Evolutionary conservation across 2,329 filamentous ascomycete species (phyloP), one percentile per base, ranked within the genome.

Genomic region (Neoarthrinium moseri): DNA sequence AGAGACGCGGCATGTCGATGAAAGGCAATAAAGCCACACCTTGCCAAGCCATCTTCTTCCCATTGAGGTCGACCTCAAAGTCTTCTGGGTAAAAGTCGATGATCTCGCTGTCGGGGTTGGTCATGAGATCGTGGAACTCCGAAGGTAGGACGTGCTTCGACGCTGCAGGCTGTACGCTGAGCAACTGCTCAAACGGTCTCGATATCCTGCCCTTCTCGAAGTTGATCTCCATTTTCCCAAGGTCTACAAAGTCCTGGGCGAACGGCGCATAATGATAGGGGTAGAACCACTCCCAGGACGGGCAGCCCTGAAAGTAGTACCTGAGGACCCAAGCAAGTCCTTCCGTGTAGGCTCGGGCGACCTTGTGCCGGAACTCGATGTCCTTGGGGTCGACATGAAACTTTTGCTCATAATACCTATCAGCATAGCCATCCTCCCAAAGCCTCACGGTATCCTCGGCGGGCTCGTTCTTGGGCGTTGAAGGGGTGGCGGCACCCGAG

Each of bases 241-340:
- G 76, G 46, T 91, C 85, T 48, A 87, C 85, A 65, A 99, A 99
- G 66, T 99, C 94, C 43, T 91, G 88, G 3, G 94, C 94, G 63
- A 99, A 99, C 4, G 95, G 94, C 2, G 94, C 95, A 63, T 99
- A 99, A 64, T 99, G 94, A 61, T 97, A 95, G 1, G 94, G 94
- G 62, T 96, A 99, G 65, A 94, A 99, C 94, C 94, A 99, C 43
- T 92, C 95, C 94, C 95, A 99, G 0, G 91, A 96, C 18, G 94
- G 91, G 59, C 94, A 99, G 21, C 94, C 94, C 67, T 99, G 94
- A 67, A 96, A 96, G 66, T 99, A 99, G 69, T 99, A 99, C 27
- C 91, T 76, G 41, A 99, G 73, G 30, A 99, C 94, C 94, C 95
- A 99, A 18, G 87, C 87, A 8, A 99, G 78, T 27, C 94, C 94